A percentile compares a stretch with the other conserved stretches of the same genome.
Evolutionary conservation across 2,329 filamentous ascomycete species (phyloP).

Genomic region (Penicillium sp.): DNA sequence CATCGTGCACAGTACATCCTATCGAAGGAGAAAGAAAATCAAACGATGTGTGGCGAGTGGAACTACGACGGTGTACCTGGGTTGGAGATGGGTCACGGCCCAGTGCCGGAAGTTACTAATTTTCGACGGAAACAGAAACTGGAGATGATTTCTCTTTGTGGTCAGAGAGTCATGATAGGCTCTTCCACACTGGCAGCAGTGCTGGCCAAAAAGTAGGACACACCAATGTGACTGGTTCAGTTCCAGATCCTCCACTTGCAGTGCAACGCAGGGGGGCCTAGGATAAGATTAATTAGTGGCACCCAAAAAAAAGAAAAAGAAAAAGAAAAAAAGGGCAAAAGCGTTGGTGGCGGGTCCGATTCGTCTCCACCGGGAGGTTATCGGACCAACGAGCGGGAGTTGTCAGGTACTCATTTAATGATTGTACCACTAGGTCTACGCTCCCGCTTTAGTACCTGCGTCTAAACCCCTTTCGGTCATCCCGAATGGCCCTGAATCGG

Average conservation of each 20-base stretch:
- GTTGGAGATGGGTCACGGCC: background rate
- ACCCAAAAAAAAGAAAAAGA: background rate
- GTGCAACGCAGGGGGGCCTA: background rate
- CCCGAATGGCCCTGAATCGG: background rate
- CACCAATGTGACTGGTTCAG: constrained; percentile 1
- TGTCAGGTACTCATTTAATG: background rate
- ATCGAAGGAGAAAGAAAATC: background rate
- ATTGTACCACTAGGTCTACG: background rate
- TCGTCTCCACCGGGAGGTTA: too few relatives aligned
- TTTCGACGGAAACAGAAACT: background rate
- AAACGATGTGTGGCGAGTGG: background rate
- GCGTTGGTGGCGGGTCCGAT: too few relatives aligned
- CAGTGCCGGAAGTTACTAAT: background rate
- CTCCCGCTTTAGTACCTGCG: constrained; percentile 13
- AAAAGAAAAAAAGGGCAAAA: background rate
- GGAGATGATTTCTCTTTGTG: background rate
- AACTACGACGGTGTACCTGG: background rate
- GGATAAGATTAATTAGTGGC: too few relatives aligned
- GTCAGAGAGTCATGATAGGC: background rate
- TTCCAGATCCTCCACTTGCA: background rate
- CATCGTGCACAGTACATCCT: constrained; percentile 2
- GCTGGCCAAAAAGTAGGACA: background rate
- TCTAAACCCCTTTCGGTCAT: constrained; percentile 8
- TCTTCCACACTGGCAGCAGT: background rate
- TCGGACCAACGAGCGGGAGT: too few relatives aligned